phyloP scores from a whole-genome alignment of 2,329 filamentous ascomycete species.

The Cladophialophora yegresii region DNA sequence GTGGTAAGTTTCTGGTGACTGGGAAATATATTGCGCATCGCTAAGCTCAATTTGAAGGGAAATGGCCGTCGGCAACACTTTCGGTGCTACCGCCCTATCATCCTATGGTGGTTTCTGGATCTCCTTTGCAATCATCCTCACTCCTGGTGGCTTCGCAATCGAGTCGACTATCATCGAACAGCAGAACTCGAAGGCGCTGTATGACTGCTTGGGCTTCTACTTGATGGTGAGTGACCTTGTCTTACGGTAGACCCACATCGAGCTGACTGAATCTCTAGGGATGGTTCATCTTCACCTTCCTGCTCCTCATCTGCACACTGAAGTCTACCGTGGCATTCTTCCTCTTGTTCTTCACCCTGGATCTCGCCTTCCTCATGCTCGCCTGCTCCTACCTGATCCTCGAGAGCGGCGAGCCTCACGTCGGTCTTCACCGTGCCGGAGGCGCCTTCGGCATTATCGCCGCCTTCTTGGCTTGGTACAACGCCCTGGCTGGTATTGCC shows the following conservation, averaged over 20 bases:
- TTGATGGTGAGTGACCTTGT: conserved; percentile 54
- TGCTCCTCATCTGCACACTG: conserved; percentile 72
- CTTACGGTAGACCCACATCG: conserved; percentile 26
- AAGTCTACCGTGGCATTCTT: conserved; percentile 78
- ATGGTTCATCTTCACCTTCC: conserved; percentile 83
- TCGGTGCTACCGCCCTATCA: conserved; percentile 77
- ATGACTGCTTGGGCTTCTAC: conserved; percentile 71
- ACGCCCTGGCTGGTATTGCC: conserved; percentile 77
- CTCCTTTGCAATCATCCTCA: conserved; percentile 69
- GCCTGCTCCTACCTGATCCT: conserved; percentile 64
- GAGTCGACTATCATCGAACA: conserved; percentile 47
- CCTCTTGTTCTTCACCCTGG: conserved; percentile 73
- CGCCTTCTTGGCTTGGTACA: conserved; percentile 84
- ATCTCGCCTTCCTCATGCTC: conserved; percentile 73
- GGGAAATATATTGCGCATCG: neutral
- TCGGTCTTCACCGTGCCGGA: conserved; percentile 65
- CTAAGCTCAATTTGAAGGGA: conserved; percentile 57
- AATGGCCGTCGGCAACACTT: conserved; percentile 85
- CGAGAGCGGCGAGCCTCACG: conserved; percentile 44
- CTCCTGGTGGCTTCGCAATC: conserved; percentile 67
- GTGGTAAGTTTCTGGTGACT: conserved; percentile 62
- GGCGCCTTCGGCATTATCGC: conserved; percentile 79
- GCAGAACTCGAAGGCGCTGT: conserved; percentile 46
- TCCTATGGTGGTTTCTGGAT: conserved; percentile 88
- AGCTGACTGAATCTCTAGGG: conserved; percentile 44